Conservation (phyloP, 768 basidiomycete species). For the Tulasnella sp. region DNA sequence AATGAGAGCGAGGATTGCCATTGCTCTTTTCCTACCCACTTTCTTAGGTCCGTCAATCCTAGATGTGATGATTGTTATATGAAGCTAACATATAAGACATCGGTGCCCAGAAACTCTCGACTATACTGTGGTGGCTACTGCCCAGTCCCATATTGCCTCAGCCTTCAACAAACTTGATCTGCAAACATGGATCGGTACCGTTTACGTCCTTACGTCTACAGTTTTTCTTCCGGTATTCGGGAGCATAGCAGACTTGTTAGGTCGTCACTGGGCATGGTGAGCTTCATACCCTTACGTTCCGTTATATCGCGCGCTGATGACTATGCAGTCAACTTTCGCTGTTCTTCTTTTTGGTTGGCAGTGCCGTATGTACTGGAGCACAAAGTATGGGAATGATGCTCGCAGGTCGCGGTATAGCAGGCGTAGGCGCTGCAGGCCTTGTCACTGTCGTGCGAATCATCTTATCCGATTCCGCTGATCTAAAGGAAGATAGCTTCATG, state of each 20-base stretch:
- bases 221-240: constrained; percentile 42
- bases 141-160: constrained; percentile 38
- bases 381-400: constrained; percentile 35
- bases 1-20: no score
- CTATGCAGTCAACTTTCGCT: constrained; percentile 29
- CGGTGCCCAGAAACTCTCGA: constrained; percentile 16
- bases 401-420: constrained; percentile 31
- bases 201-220: constrained; percentile 39
- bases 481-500: constrained; percentile 35
- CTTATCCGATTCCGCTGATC: constrained; percentile 32
- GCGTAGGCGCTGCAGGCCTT: constrained; percentile 20
- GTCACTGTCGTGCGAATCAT: constrained; percentile 29
- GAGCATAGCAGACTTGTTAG: constrained; percentile 38
- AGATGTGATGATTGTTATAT: no score
- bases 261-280: constrained; percentile 33
- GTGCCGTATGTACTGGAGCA: constrained; percentile 36
- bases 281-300: not conserved
- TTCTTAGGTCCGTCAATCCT: no score
- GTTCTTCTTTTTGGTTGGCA: constrained; percentile 35
- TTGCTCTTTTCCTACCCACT: no score
- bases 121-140: constrained; percentile 37
- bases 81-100: no score
- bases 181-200: constrained; percentile 35
- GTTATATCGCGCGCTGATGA: not conserved
- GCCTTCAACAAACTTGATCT: constrained; percentile 27